Conservation (phyloP, 202 grass and related monocot genomes). For the Carex arenaria region DNA sequence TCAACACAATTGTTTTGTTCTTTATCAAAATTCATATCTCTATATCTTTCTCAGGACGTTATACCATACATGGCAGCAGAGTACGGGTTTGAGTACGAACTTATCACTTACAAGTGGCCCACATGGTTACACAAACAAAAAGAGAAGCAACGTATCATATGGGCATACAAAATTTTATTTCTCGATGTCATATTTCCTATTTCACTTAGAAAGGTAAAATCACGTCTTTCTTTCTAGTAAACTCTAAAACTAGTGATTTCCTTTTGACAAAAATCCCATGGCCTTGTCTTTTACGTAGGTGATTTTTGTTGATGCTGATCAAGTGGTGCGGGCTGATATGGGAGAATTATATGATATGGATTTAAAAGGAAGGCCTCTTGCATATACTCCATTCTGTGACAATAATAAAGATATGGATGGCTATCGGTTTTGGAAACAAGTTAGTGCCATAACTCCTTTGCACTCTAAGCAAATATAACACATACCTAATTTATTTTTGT, state of each 20-base stretch:
- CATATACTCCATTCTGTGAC: constrained; percentile 98
- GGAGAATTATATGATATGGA: constrained; percentile 99
- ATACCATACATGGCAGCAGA: constrained; percentile 93
- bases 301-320: constrained; percentile 99
- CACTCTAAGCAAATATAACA: constrained; percentile 14
- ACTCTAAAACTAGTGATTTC: constrained; percentile 14
- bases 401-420: constrained; percentile 99
- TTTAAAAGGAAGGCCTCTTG: constrained; percentile 91
- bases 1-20: background rate
- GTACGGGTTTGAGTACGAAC: constrained; percentile 93
- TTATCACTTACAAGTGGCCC: constrained; percentile 98
- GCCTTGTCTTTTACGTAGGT: constrained; percentile 46
- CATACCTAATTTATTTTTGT: constrained; percentile 21
- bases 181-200: constrained; percentile 98
- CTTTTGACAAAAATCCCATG: constrained; percentile 7
- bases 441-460: constrained; percentile 37
- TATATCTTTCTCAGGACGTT: constrained; percentile 56
- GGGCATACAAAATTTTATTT: constrained; percentile 99
- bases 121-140: constrained; percentile 99
- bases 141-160: constrained; percentile 99
- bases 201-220: constrained; percentile 86
- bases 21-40: constrained; percentile 3
- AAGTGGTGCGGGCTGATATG: constrained; percentile 98
- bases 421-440: constrained; percentile 98
- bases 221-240: constrained; percentile 7